Evolutionary conservation across 163 green algal species (phyloP).

Genomic region (Chlorella variabilis): DNA sequence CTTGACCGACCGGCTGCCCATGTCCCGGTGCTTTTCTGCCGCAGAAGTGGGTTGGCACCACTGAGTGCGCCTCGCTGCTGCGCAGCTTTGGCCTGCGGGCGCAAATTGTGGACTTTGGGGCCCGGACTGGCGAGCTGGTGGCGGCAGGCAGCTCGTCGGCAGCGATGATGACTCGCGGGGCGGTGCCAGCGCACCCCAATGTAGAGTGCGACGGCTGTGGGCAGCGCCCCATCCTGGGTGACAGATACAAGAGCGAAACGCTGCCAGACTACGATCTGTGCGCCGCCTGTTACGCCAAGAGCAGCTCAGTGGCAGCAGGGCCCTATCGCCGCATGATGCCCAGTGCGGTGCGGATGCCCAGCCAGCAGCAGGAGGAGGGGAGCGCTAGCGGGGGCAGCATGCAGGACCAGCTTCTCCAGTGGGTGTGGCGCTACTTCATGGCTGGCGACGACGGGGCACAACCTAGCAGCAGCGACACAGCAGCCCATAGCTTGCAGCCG

Average conservation of each 20-base stretch:
- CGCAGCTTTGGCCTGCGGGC: slow-evolving; percentile 75
- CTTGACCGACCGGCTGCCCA: slow-evolving; percentile 11
- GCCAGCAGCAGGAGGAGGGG: slow-evolving; percentile 12
- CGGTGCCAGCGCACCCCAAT: slow-evolving; percentile 36
- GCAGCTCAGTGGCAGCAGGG: background rate
- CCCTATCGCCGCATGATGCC: slow-evolving; percentile 37
- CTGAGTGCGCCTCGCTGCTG: slow-evolving; percentile 80
- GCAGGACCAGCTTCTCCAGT: slow-evolving; percentile 69
- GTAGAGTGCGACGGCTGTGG: slow-evolving; percentile 73
- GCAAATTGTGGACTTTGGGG: slow-evolving; percentile 79
- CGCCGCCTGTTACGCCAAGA: slow-evolving; percentile 36
- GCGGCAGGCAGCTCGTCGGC: background rate
- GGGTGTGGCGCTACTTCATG: slow-evolving; percentile 88
- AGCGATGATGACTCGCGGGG: background rate
- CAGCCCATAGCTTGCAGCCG: background rate
- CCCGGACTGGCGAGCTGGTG: no score
- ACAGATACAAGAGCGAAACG: slow-evolving; percentile 51
- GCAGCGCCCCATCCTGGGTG: slow-evolving; percentile 54
- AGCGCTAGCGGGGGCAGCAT: background rate
- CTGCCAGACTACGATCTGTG: slow-evolving; percentile 67
- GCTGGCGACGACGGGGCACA: background rate
- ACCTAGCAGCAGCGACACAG: background rate
- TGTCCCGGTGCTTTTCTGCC: no score
- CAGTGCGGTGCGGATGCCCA: background rate
- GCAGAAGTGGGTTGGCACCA: slow-evolving; percentile 89